Evolutionary conservation across 768 basidiomycete genomes (phyloP).

Genomic region (Mycena galopus): DNA sequence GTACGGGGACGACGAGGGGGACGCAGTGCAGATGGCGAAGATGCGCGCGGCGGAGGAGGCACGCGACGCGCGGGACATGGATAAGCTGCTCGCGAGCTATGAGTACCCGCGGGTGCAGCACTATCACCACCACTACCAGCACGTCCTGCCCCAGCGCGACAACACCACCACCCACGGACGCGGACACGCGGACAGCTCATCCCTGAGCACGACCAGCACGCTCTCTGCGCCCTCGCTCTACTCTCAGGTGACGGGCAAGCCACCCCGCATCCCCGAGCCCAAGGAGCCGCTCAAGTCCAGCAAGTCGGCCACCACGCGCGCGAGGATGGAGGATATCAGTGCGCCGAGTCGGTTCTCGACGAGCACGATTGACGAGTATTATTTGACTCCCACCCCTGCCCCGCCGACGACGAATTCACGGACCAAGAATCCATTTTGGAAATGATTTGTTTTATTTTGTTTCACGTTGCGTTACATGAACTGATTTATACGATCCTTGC

Average conservation of each 20-base stretch:
- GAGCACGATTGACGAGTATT: conserved; percentile 51
- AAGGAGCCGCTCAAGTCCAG: conserved; percentile 59
- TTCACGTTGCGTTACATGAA: not conserved
- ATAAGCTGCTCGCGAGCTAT: conserved; percentile 56
- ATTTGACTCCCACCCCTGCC: conserved; percentile 18
- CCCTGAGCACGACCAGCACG: conserved; percentile 42
- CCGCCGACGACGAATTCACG: conserved; percentile 46
- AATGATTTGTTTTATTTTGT: conserved; percentile 47
- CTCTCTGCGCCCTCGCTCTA: conserved; percentile 65
- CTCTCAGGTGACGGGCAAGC: conserved; percentile 70
- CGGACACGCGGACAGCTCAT: conserved; percentile 28
- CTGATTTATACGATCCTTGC: not conserved
- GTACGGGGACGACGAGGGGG: no score
- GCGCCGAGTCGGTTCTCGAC: conserved; percentile 70
- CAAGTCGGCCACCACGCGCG: no score
- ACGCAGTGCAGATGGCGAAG: conserved; percentile 58
- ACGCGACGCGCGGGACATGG: conserved; percentile 46
- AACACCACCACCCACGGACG: not conserved
- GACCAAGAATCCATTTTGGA: conserved; percentile 61
- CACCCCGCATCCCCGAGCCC: conserved; percentile 69
- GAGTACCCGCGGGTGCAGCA: conserved; percentile 46
- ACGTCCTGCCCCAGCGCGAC: not conserved
- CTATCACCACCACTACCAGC: conserved; percentile 19
- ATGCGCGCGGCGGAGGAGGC: conserved; percentile 54
- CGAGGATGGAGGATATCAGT: no score